Percentiles rank a stretch among this genome's conserved stretches.
Conservation (phyloP, 2,329 filamentous ascomycete genomes). For the Celoporthe dispersa region DNA sequence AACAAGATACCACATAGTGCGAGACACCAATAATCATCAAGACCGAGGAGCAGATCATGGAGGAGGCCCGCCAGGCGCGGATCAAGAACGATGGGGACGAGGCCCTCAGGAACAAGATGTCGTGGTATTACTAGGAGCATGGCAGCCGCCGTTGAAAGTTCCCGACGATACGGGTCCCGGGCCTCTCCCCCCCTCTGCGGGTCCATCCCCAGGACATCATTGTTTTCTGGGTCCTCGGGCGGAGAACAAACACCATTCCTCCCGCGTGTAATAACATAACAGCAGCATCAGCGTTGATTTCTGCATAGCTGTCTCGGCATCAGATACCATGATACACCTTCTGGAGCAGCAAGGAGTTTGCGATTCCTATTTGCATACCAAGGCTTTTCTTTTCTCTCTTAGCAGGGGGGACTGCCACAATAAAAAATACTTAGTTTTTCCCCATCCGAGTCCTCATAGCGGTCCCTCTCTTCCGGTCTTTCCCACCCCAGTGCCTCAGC, state of each 20-base stretch:
- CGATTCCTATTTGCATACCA: constrained; percentile 8
- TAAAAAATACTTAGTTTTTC: neutral
- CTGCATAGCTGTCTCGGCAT: constrained; percentile 6
- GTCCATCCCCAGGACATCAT: neutral
- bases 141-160: neutral
- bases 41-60: constrained; percentile 54
- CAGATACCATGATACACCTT: constrained; percentile 10
- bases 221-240: neutral
- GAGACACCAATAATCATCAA: constrained; percentile 36
- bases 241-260: neutral
- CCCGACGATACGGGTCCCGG: neutral
- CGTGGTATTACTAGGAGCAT: constrained; percentile 37
- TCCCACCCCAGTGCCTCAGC: neutral
- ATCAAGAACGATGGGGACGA: constrained; percentile 50
- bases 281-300: constrained; percentile 21
- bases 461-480: neutral
- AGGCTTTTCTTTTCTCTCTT: neutral
- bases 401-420: neutral
- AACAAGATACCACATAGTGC: constrained; percentile 19
- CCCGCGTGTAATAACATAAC: neutral
- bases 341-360: constrained; percentile 25
- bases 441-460: neutral
- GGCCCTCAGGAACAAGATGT: constrained; percentile 52
- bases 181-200: too few relatives aligned
- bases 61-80: constrained; percentile 47